phyloP scores from a whole-genome alignment of 2,329 filamentous ascomycete genomes.

The Penicillium sp. region DNA sequence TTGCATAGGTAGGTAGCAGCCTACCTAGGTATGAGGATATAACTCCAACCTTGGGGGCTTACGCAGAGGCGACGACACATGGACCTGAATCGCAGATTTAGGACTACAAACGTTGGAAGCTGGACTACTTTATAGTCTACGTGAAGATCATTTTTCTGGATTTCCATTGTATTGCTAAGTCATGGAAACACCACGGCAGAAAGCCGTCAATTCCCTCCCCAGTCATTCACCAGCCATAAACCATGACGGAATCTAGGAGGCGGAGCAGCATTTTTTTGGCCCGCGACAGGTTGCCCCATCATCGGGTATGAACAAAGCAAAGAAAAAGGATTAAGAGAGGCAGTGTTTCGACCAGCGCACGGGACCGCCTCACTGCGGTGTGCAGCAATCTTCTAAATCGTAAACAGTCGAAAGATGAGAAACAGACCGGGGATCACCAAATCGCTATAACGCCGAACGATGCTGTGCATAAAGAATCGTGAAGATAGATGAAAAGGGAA shows the following conservation, averaged over 20 bases:
- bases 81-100: background rate
- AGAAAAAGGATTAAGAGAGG: conserved; percentile 34
- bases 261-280: conserved; percentile 23
- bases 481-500: conserved; percentile 17
- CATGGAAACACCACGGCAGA: conserved; percentile 16
- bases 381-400: conserved; percentile 38
- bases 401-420: conserved; percentile 25
- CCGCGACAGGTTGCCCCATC: conserved; percentile 16
- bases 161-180: conserved; percentile 12
- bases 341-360: conserved; percentile 42
- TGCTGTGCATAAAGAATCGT: conserved; percentile 40
- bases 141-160: background rate
- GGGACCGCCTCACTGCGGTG: conserved; percentile 39
- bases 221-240: conserved; percentile 6
- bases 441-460: conserved; percentile 45
- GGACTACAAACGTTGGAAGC: background rate
- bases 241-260: conserved; percentile 15
- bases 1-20: background rate
- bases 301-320: conserved; percentile 21
- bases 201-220: conserved; percentile 12
- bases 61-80: background rate
- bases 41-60: background rate
- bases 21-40: background rate
- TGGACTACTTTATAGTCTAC: background rate
- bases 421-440: conserved; percentile 26